Conservation (phyloP, 352 stramenopile species). For the Phytophthora tentaculata region DNA sequence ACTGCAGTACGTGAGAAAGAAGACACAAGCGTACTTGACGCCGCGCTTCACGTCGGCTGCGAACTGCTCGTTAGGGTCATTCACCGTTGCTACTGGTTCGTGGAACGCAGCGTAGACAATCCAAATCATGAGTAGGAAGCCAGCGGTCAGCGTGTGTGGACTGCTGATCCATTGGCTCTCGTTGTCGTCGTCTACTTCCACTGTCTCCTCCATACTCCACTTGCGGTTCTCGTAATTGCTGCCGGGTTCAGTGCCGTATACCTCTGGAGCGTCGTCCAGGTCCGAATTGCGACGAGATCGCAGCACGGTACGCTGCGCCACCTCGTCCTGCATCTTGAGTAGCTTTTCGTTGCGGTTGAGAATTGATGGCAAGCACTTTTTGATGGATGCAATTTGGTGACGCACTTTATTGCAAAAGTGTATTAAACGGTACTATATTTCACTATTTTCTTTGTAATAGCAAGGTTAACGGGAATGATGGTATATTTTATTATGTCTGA, state of each 20-base stretch:
- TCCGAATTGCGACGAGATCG: slow-evolving; percentile 67
- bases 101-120: slow-evolving; percentile 89
- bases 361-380: slow-evolving; percentile 16
- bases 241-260: slow-evolving; percentile 50
- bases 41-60: slow-evolving; percentile 71
- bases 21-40: slow-evolving; percentile 77
- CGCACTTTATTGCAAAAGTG: slow-evolving; percentile 29
- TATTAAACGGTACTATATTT: slow-evolving; percentile 14
- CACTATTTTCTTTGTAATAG: no score
- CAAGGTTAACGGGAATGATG: not conserved
- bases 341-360: slow-evolving; percentile 14
- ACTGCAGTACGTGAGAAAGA: slow-evolving; percentile 90
- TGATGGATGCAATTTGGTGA: slow-evolving; percentile 31
- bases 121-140: slow-evolving; percentile 82
- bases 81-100: slow-evolving; percentile 40
- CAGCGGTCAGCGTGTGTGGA: slow-evolving; percentile 81
- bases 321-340: slow-evolving; percentile 34
- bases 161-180: slow-evolving; percentile 84
- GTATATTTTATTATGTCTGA: slow-evolving; percentile 25
- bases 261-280: slow-evolving; percentile 41
- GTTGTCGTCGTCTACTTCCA: slow-evolving; percentile 76
- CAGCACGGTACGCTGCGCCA: slow-evolving; percentile 50
- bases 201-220: slow-evolving; percentile 85
- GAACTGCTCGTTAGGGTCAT: slow-evolving; percentile 50
- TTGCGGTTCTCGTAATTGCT: slow-evolving; percentile 87